Conservation (phyloP, 2,329 filamentous ascomycete species). For the Fusarium longipes region DNA sequence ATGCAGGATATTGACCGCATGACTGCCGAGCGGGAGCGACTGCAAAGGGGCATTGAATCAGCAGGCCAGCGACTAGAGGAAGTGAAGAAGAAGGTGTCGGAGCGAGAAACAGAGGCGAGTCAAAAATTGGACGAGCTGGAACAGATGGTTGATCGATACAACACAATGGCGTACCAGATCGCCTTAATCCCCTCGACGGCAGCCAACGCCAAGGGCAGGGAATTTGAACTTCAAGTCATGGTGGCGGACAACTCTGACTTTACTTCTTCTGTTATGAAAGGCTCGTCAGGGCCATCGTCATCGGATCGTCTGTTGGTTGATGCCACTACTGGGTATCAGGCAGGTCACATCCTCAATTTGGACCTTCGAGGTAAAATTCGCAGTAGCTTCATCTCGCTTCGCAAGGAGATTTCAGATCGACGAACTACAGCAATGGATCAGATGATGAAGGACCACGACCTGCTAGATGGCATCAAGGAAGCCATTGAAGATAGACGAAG, state of each 20-base stretch:
- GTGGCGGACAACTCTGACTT: conserved; percentile 84
- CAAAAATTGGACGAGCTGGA: conserved; percentile 93
- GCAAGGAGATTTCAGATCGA: conserved; percentile 93
- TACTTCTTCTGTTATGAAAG: conserved; percentile 68
- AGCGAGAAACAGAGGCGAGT: conserved; percentile 89
- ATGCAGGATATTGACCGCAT: conserved; percentile 99
- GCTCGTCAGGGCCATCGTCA: conserved; percentile 55
- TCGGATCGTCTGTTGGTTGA: conserved; percentile 85
- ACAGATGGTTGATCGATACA: conserved; percentile 88
- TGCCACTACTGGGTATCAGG: conserved; percentile 86
- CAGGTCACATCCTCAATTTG: conserved; percentile 86
- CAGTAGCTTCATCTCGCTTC: conserved; percentile 78
- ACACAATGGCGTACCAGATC: conserved; percentile 93
- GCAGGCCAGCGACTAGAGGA: conserved; percentile 83
- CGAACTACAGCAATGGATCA: conserved; percentile 84
- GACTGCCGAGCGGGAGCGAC: conserved; percentile 91
- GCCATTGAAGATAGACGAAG: conserved; percentile 94
- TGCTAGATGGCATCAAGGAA: conserved; percentile 94
- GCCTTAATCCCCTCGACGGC: conserved; percentile 88
- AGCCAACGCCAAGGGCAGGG: conserved; percentile 82
- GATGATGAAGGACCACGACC: conserved; percentile 94
- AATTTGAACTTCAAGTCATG: conserved; percentile 88
- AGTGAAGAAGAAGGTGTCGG: conserved; percentile 81
- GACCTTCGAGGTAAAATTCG: conserved; percentile 88
- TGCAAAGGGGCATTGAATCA: conserved; percentile 88